Percentiles rank a stretch among this genome's conserved stretches.
Evolutionary conservation across 805 yeast genomes (phyloP).

Genomic region (Yamadazyma paraphyllophila): DNA sequence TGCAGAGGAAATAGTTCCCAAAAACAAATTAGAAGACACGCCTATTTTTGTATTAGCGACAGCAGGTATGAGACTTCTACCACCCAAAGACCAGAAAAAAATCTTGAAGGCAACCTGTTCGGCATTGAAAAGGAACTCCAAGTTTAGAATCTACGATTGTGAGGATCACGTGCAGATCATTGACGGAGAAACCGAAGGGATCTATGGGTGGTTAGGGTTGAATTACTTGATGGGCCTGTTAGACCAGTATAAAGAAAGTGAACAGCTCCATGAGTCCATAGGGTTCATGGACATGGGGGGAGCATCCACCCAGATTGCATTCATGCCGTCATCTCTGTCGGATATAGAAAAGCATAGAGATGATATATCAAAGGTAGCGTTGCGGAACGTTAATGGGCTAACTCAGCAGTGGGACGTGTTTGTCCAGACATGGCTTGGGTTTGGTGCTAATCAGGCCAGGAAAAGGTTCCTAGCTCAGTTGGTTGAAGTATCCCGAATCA

Average conservation of each 20-base stretch:
- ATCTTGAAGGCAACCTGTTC: conserved; percentile 63
- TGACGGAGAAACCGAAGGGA: conserved; percentile 92
- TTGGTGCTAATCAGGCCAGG: conserved; percentile 95
- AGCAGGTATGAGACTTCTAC: conserved; percentile 90
- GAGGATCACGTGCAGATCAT: conserved; percentile 74
- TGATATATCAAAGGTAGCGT: conserved; percentile 44
- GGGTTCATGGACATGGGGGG: conserved; percentile 99
- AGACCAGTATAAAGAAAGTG: conserved; percentile 42
- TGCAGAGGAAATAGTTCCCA: conserved; percentile 73
- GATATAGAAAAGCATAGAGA: conserved; percentile 44
- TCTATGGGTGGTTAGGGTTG: conserved; percentile 93
- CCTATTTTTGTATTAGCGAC: conserved; percentile 93
- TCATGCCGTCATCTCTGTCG: conserved; percentile 68
- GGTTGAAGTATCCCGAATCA: conserved; percentile 29
- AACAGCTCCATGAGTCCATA: conserved; percentile 51
- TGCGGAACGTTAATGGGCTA: conserved; percentile 70
- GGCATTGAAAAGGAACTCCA: conserved; percentile 50
- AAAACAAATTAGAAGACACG: conserved; percentile 55
- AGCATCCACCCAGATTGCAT: conserved; percentile 94
- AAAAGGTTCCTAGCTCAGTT: conserved; percentile 63
- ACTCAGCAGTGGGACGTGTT: conserved; percentile 79
- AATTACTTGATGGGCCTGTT: conserved; percentile 77
- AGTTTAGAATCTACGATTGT: conserved; percentile 61
- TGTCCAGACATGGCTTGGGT: conserved; percentile 96
- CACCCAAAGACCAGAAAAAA: conserved; percentile 47